Evolutionary conservation across 139 green algal genomes (phyloP).

Genomic region (Dunaliella sp.): DNA sequence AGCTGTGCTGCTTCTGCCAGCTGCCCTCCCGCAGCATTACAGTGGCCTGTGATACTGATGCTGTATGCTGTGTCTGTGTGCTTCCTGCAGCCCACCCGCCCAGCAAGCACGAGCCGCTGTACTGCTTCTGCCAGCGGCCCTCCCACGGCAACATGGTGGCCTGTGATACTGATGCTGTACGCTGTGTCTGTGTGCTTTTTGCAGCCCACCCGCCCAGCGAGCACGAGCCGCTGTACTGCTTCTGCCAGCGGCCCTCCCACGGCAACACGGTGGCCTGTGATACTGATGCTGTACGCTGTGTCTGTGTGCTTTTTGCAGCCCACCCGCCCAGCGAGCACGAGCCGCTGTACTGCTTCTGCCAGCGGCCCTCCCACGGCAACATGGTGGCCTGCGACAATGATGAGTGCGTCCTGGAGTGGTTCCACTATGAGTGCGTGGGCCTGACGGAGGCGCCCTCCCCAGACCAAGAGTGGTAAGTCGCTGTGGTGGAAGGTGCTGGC

Average conservation of each 20-base stretch:
- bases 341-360: conserved; percentile 86
- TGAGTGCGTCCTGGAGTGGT: conserved; percentile 89
- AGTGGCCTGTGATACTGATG: conserved; percentile 80
- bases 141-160: conserved; percentile 44
- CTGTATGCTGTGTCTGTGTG: no score
- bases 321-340: conserved; percentile 40
- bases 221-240: conserved; percentile 80
- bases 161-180: conserved; percentile 85
- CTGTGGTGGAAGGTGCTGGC: no score
- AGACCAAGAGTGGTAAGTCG: conserved; percentile 36
- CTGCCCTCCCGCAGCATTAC: conserved; percentile 34
- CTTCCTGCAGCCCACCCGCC: no score
- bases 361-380: conserved; percentile 36
- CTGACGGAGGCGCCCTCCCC: conserved; percentile 43
- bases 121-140: conserved; percentile 77
- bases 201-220: no score
- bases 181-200: no score
- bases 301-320: no score
- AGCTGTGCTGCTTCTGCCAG: conserved; percentile 84
- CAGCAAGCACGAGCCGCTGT: conserved; percentile 66
- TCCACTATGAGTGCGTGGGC: conserved; percentile 87
- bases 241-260: conserved; percentile 59
- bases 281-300: no score
- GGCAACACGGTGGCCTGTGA: conserved; percentile 70
- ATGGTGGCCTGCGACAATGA: conserved; percentile 79